A percentile compares a stretch with the other conserved stretches of the same genome.
Conservation (phyloP, 129 eudicot genomes). For the carrot (Daucus carota) region DNA sequence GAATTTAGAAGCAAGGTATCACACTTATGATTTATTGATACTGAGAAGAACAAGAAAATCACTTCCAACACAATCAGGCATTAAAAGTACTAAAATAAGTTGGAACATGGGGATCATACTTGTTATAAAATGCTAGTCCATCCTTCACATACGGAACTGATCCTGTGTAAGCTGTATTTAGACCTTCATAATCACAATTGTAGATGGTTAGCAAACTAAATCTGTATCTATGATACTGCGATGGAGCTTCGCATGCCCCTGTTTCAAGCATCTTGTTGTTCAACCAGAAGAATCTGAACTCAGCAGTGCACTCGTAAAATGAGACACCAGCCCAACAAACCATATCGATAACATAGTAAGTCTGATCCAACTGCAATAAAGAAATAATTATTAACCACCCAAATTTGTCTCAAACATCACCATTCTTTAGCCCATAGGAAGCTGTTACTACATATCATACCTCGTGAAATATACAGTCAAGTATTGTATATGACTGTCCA, state of each 20-base stretch:
- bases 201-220: constrained; percentile 64
- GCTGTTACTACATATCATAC: constrained; percentile 19
- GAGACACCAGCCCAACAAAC: constrained; percentile 98
- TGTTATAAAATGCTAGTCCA: constrained; percentile 78
- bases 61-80: not conserved
- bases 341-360: constrained; percentile 81
- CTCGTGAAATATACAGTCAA: constrained; percentile 94
- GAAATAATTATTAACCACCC: not conserved
- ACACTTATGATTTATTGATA: not conserved
- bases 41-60: not conserved
- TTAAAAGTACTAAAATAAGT: not conserved
- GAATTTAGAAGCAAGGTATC: not conserved
- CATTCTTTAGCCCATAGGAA: too few species aligned
- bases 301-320: constrained; percentile 86
- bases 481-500: constrained; percentile 74
- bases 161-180: constrained; percentile 78
- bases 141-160: constrained; percentile 73
- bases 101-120: constrained; percentile 35
- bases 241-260: constrained; percentile 73
- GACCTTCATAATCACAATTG: constrained; percentile 74
- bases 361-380: constrained; percentile 63
- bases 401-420: not conserved
- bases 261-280: constrained; percentile 82
- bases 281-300: constrained; percentile 93
- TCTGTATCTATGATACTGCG: constrained; percentile 69